A percentile compares a stretch with the other conserved stretches of the same genome.
phyloP scores from a whole-genome alignment of 305 asterid species.

The Fraxinus sp. region DNA sequence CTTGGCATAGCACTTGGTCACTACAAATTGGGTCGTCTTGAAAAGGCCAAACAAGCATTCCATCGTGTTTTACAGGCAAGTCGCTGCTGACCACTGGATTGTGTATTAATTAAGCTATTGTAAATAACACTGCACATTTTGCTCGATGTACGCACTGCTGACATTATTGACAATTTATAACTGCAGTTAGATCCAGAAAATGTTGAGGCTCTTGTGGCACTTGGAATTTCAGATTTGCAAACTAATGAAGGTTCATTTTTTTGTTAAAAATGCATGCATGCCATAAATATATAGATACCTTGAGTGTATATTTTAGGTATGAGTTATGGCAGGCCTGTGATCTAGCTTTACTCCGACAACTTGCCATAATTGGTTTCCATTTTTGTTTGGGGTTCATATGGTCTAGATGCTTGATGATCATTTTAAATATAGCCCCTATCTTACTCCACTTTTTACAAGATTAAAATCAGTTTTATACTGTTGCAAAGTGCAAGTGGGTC shows the following conservation, averaged over 20 bases:
- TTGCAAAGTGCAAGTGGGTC: too few relatives aligned
- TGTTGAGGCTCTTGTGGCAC: conserved; percentile 93
- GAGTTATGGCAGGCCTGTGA: not conserved
- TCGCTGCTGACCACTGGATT: conserved; percentile 17
- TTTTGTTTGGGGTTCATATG: not conserved
- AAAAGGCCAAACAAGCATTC: conserved; percentile 92
- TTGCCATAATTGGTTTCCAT: not conserved
- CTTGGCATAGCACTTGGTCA: conserved; percentile 92
- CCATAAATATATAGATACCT: not conserved
- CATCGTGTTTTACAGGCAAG: conserved; percentile 89
- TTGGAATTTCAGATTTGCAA: conserved; percentile 91
- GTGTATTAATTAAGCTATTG: conserved; percentile 18
- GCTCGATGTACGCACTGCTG: not conserved
- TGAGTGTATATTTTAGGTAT: not conserved
- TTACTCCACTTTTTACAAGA: too few relatives aligned
- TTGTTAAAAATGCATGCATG: conserved; percentile 7
- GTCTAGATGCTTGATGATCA: conserved; percentile 2
- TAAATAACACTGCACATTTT: not conserved
- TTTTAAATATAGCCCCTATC: not conserved
- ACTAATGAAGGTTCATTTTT: conserved; percentile 65
- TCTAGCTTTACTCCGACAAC: not conserved
- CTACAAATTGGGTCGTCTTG: conserved; percentile 73
- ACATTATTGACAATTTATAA: conserved; percentile 25
- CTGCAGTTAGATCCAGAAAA: conserved; percentile 87
- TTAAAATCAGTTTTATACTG: too few relatives aligned